phyloP scores from a whole-genome alignment of 305 asterid genomes.

The Salvia sclarea region DNA sequence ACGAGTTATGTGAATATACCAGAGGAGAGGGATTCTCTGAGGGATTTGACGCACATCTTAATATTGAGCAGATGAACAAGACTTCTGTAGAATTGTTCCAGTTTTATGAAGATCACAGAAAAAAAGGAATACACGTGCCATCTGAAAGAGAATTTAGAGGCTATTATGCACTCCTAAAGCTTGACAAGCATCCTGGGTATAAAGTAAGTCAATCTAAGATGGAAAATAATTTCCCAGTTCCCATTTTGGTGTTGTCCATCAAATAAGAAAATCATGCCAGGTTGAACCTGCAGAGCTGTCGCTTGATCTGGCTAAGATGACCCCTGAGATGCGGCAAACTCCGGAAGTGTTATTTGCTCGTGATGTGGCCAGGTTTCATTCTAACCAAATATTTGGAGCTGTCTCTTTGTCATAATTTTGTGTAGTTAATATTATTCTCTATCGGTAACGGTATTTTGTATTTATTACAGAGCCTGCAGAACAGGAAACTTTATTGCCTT shows the following conservation, averaged over 20 bases:
- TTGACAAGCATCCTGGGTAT: conserved; percentile 99
- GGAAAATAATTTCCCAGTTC: conserved; percentile 36
- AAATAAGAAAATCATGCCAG: conserved; percentile 71
- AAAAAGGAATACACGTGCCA: conserved; percentile 75
- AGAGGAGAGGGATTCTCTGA: conserved; percentile 99
- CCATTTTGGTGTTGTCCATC: conserved; percentile 37
- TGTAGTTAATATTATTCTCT: conserved; percentile 23
- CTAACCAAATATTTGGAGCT: conserved; percentile 22
- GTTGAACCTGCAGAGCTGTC: conserved; percentile 99
- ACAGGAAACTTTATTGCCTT: conserved; percentile 90
- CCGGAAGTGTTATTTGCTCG: conserved; percentile 92
- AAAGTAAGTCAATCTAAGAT: conserved; percentile 68
- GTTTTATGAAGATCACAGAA: conserved; percentile 91
- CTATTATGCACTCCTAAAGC: conserved; percentile 98
- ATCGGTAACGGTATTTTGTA: conserved; percentile 21
- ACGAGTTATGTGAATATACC: conserved; percentile 92
- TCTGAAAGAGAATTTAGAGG: conserved; percentile 98
- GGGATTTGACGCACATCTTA: conserved; percentile 99
- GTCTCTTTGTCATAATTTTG: conserved; percentile 5
- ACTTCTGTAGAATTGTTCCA: conserved; percentile 96
- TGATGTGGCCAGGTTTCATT: conserved; percentile 87
- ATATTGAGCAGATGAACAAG: conserved; percentile 99
- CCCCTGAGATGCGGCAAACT: conserved; percentile 89
- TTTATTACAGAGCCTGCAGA: conserved; percentile 89
- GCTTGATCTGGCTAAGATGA: conserved; percentile 98